These are phyloP conservation scores for Yarrowia sp. DNA, from an alignment of 805 yeast species.

Conservation along the genomic window DNA sequence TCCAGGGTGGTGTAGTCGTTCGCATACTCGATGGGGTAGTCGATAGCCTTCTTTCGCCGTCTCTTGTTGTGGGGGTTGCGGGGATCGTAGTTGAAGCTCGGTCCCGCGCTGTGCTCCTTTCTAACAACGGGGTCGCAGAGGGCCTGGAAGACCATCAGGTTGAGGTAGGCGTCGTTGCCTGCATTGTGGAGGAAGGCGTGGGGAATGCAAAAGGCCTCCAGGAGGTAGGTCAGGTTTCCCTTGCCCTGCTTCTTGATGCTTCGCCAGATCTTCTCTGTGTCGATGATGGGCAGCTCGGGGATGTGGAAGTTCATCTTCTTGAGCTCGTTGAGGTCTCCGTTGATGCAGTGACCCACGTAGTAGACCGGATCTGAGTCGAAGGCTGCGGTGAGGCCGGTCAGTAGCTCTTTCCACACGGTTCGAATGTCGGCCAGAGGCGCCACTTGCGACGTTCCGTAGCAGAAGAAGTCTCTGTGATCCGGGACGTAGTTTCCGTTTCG, in stretches of 20 bases:
- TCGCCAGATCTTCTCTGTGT: constrained; percentile 50
- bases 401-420: constrained; percentile 33
- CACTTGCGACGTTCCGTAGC: constrained; percentile 50
- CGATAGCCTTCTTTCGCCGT: constrained; percentile 5
- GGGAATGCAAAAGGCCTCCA: constrained; percentile 51
- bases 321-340: constrained; percentile 56
- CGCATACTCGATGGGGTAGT: constrained; percentile 14
- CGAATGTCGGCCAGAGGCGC: constrained; percentile 40
- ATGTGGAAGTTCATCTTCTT: constrained; percentile 46
- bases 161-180: constrained; percentile 67
- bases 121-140: constrained; percentile 48
- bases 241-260: constrained; percentile 31
- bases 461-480: constrained; percentile 51
- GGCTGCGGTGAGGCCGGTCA: not conserved
- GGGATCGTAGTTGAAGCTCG: constrained; percentile 1
- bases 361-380: constrained; percentile 14
- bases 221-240: constrained; percentile 43
- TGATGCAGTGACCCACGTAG: constrained; percentile 60
- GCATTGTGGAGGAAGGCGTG: constrained; percentile 66
- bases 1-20: not conserved
- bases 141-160: constrained; percentile 51
- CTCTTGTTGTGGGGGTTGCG: not conserved
- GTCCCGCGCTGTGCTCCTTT: not conserved
- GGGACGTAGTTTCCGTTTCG: constrained; percentile 55
- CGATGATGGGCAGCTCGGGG: constrained; percentile 44